Percentiles rank a stretch among this genome's conserved stretches.
Evolutionary conservation across 768 basidiomycete species (phyloP).

Genomic region (Mycena chlorophos): DNA sequence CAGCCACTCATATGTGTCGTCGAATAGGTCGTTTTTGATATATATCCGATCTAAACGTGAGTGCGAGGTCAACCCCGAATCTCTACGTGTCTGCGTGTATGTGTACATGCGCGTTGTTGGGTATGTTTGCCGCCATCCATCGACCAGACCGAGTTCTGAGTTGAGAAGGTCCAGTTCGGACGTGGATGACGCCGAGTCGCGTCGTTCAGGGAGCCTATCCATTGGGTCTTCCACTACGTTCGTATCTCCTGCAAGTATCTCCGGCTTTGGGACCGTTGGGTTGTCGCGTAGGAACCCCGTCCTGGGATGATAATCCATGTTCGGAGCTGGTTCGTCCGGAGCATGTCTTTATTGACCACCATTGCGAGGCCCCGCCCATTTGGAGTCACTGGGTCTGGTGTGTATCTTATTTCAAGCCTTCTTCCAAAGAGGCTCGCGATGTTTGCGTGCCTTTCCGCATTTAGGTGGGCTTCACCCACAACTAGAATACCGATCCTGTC

Average conservation of each 20-base stretch:
- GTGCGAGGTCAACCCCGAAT: constrained; percentile 2
- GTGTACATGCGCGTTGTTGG: constrained; percentile 28
- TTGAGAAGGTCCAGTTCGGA: constrained; percentile 25
- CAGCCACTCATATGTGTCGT: constrained; percentile 27
- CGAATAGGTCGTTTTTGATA: constrained; percentile 11
- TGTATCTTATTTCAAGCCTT: constrained; percentile 22
- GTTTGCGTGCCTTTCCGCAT: constrained; percentile 1
- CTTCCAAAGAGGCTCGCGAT: constrained; percentile 7
- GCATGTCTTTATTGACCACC: constrained; percentile 32
- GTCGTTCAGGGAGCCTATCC: constrained; percentile 33
- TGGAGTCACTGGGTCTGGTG: constrained; percentile 15
- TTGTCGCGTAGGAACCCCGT: neutral
- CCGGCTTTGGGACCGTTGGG: constrained; percentile 20
- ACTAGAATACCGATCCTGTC: constrained; percentile 30
- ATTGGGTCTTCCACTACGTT: constrained; percentile 42
- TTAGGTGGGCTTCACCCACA: constrained; percentile 36
- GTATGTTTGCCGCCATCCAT: constrained; percentile 36
- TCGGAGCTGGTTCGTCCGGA: constrained; percentile 8
- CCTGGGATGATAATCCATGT: neutral
- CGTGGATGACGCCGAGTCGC: constrained; percentile 19
- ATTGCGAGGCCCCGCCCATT: constrained; percentile 34
- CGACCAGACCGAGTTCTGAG: constrained; percentile 17
- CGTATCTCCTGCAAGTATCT: constrained; percentile 41
- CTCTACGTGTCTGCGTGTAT: constrained; percentile 10
- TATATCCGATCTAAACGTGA: constrained; percentile 42